phyloP scores from a whole-genome alignment of 2,329 filamentous ascomycete species.

The Dothistroma septosporum region DNA sequence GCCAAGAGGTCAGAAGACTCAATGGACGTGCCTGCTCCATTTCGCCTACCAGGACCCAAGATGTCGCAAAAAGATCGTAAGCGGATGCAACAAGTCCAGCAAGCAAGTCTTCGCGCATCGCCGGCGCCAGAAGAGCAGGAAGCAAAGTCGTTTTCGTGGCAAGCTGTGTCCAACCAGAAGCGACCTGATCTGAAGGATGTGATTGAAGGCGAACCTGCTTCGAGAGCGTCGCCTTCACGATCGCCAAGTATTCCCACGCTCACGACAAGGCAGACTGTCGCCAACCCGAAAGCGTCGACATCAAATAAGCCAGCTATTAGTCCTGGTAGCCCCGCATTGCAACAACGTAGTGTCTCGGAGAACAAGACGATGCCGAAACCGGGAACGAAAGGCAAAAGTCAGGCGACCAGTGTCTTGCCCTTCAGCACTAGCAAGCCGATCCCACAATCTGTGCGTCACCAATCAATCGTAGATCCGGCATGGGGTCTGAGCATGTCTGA shows the following conservation, averaged over 20 bases:
- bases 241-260: slow-evolving; percentile 48
- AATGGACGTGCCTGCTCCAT: slow-evolving; percentile 20
- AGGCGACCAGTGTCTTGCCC: slow-evolving; percentile 16
- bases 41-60: slow-evolving; percentile 50
- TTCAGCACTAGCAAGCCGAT: slow-evolving; percentile 36
- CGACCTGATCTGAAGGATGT: slow-evolving; percentile 50
- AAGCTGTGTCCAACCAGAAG: slow-evolving; percentile 52
- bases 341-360: slow-evolving; percentile 21
- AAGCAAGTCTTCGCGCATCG: slow-evolving; percentile 10
- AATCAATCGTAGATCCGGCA: slow-evolving; percentile 59
- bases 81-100: slow-evolving; percentile 67
- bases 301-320: slow-evolving; percentile 19
- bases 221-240: slow-evolving; percentile 23
- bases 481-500: slow-evolving; percentile 75
- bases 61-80: slow-evolving; percentile 92
- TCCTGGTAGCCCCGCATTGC: slow-evolving; percentile 21
- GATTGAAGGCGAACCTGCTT: slow-evolving; percentile 37
- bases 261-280: slow-evolving; percentile 59
- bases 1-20: slow-evolving; percentile 22
- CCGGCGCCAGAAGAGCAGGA: slow-evolving; percentile 5
- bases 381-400: background rate
- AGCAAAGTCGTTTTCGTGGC: slow-evolving; percentile 54
- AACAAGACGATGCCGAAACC: slow-evolving; percentile 4
- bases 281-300: slow-evolving; percentile 38
- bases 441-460: slow-evolving; percentile 48